A percentile compares a stretch with the other conserved stretches of the same genome.
Evolutionary conservation across 306 rosid genomes (phyloP).

Genomic region (Senna tora): DNA sequence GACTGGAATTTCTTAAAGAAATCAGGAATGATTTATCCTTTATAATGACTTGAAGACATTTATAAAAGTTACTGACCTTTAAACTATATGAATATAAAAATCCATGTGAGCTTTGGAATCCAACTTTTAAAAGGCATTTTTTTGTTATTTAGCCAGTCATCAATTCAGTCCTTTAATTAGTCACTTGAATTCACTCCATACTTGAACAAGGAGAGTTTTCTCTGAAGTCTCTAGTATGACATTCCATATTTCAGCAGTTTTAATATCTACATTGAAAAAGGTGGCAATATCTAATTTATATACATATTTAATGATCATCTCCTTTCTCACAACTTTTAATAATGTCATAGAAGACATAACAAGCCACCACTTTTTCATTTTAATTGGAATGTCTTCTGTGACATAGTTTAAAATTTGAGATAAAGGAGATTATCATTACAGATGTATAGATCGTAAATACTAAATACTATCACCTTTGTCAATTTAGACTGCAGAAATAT

Average conservation of each 20-base stretch:
- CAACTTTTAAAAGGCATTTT: conserved; percentile 10
- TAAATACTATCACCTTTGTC: conserved; percentile 15
- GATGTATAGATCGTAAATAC: conserved; percentile 1
- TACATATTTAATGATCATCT: not conserved
- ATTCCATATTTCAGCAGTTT: not conserved
- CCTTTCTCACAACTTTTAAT: not conserved
- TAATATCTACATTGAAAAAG: not conserved
- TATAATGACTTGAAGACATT: not conserved
- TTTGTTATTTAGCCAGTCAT: conserved; percentile 3
- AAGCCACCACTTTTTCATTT: conserved; percentile 4
- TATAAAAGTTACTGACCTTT: not conserved
- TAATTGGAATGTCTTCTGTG: conserved; percentile 2
- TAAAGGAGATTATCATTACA: not conserved
- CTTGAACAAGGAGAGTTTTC: not conserved
- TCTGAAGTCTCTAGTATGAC: not conserved
- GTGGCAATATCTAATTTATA: not conserved
- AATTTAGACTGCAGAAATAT: conserved; percentile 14
- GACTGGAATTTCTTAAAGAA: not conserved
- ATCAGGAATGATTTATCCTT: not conserved
- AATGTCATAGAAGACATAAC: not conserved
- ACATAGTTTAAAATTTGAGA: not conserved
- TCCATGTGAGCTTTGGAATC: conserved; percentile 12
- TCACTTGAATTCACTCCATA: conserved; percentile 3
- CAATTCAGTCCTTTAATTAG: not conserved
- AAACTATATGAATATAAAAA: not conserved